Evolutionary conservation across 2,329 filamentous ascomycete genomes (phyloP), one percentile per base, ranked within the genome.

Genomic region (Huntiella moniliformis): DNA sequence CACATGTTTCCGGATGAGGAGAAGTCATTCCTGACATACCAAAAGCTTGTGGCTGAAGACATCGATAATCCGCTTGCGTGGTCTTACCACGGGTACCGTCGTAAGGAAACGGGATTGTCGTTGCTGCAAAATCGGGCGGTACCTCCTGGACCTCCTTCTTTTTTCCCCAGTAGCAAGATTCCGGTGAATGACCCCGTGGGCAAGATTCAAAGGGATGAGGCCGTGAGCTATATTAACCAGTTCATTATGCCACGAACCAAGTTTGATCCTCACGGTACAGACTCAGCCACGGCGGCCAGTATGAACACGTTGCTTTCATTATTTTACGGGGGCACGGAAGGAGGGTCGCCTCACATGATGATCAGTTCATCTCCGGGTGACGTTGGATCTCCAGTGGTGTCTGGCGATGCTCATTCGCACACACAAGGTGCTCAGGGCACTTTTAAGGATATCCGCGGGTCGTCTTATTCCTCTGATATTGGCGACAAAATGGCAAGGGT

Each of bases 1-100:
- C 79, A 81, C 48, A 61, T 91, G 45, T 76, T 69, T 1, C 62
- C 69, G 3, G 73, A 79, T 37, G 77, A 87, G 51, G 82, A 87
- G 56, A 67, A 77, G 32, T 70, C 71, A 4, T 87, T 81, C 52
- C 63, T 88, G 8, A 67, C 74, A 43, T 67, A 88, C 4, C 83
- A 88, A 58, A 64, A 67, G 41, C 62, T 63, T 5, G 62, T 83
- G 38, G 67, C 70, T 2, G 56, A 59, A 6, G 62, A 64, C 34
- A 66, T 68, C 11, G 61, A 65, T 40, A 67, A 66, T 44, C 73
- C 74, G 0, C 68, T 71, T 3, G 64, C 69, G 0, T 79, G 77
- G 52, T 59, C 70, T 4, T 70, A 71, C 5, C 62, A 67, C 6
- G 22, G 33, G 11, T 41, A 46, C 16, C n/a, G 16, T 5, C 17